Conservation (phyloP, 345 rosid genomes). For the Eucalyptus sp. region DNA sequence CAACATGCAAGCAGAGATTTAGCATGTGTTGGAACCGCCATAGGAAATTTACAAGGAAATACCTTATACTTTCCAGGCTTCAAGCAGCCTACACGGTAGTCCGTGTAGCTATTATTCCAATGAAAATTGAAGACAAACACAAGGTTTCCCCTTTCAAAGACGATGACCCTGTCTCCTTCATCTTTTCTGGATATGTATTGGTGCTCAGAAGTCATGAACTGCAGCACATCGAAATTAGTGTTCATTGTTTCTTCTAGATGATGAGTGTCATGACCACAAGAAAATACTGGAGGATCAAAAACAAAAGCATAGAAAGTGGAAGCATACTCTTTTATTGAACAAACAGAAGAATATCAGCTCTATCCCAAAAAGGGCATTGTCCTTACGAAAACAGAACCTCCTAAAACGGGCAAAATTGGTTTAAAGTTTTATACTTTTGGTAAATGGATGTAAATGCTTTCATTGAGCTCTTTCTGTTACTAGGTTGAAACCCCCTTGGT, state of each 20-base stretch:
- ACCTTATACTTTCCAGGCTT: slow-evolving; percentile 94
- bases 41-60: background rate
- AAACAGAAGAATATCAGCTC: background rate
- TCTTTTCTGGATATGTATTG: slow-evolving; percentile 82
- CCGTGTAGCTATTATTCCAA: slow-evolving; percentile 76
- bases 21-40: background rate
- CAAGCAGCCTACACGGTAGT: slow-evolving; percentile 75
- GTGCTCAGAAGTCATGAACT: slow-evolving; percentile 96
- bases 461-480: background rate
- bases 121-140: slow-evolving; percentile 93
- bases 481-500: background rate
- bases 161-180: slow-evolving; percentile 69
- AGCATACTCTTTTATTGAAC: background rate
- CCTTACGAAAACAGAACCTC: background rate
- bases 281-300: background rate
- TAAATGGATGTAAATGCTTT: background rate
- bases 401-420: background rate
- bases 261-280: background rate
- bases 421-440: background rate
- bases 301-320: background rate
- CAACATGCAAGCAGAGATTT: background rate
- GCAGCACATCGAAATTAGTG: background rate
- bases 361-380: background rate
- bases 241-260: background rate
- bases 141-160: slow-evolving; percentile 79